phyloP scores from a whole-genome alignment of 192 early-diverging fungal species.

The Umbelopsis sp. region DNA sequence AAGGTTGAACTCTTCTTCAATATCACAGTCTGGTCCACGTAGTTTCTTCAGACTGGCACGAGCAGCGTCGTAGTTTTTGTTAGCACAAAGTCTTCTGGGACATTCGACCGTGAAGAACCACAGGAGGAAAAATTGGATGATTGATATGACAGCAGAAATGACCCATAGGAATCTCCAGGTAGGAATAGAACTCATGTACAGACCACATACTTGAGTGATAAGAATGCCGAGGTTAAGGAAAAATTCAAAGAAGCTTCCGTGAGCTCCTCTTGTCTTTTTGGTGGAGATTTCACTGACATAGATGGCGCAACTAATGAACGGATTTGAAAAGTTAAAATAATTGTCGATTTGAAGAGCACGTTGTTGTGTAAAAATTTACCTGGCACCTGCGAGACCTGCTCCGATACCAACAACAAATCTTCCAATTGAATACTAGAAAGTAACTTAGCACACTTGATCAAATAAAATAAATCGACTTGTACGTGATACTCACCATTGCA shows the following conservation, averaged over 20 bases:
- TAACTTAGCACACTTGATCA: not conserved
- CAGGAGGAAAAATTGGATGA: slow-evolving; percentile 61
- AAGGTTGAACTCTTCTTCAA: slow-evolving; percentile 64
- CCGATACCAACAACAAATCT: slow-evolving; percentile 77
- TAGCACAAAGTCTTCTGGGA: slow-evolving; percentile 68
- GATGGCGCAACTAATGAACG: slow-evolving; percentile 45
- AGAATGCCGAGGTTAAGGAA: slow-evolving; percentile 82
- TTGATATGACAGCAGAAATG: slow-evolving; percentile 62
- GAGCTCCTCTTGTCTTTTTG: slow-evolving; percentile 63
- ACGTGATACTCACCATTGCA: slow-evolving; percentile 49
- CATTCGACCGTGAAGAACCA: slow-evolving; percentile 74
- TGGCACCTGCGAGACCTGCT: slow-evolving; percentile 66
- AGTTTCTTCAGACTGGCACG: slow-evolving; percentile 57
- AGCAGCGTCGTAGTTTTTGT: slow-evolving; percentile 63
- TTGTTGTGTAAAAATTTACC: slow-evolving; percentile 21
- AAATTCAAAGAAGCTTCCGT: slow-evolving; percentile 79
- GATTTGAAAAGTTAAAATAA: not conserved
- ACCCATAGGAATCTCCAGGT: slow-evolving; percentile 77
- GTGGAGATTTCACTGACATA: slow-evolving; percentile 88
- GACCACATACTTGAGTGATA: slow-evolving; percentile 65
- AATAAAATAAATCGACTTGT: not conserved
- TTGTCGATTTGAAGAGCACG: not conserved
- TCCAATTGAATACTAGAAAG: slow-evolving; percentile 54
- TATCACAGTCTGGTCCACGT: slow-evolving; percentile 47
- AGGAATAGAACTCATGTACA: slow-evolving; percentile 59